phyloP scores from a whole-genome alignment of 768 basidiomycete genomes.

The Phylloporus sp. region DNA sequence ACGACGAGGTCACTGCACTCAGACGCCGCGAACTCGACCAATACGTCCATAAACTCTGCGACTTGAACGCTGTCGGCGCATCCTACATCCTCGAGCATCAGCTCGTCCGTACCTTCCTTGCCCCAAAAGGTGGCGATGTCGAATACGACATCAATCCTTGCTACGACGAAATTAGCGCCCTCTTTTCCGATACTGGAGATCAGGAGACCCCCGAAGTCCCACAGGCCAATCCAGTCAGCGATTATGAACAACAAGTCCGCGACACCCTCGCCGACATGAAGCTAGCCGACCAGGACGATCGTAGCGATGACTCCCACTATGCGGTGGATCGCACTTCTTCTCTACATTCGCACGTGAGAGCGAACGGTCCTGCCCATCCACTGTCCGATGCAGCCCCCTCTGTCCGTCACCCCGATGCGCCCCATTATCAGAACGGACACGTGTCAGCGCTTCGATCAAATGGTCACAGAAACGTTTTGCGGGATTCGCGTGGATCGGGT shows the following conservation, averaged over 20 bases:
- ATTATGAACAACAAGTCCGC: conserved; percentile 41
- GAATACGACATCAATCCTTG: conserved; percentile 62
- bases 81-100: conserved; percentile 78
- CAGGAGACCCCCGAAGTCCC: conserved; percentile 35
- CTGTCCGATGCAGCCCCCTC: conserved; percentile 49
- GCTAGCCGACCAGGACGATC: conserved; percentile 43
- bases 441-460: conserved; percentile 31
- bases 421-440: conserved; percentile 21
- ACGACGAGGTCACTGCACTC: conserved; percentile 75
- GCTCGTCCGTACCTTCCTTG: conserved; percentile 78
- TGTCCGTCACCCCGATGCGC: conserved; percentile 23
- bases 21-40: conserved; percentile 82
- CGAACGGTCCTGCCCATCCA: conserved; percentile 34
- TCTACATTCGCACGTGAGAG: conserved; percentile 38
- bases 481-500: conserved; percentile 30
- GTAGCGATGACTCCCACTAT: conserved; percentile 64
- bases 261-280: conserved; percentile 46
- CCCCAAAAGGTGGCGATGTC: conserved; percentile 81
- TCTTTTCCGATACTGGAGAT: conserved; percentile 37
- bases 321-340: conserved; percentile 42
- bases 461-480: conserved; percentile 15
- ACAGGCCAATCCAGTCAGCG: conserved; percentile 24
- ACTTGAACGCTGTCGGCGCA: conserved; percentile 58
- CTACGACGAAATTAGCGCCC: conserved; percentile 51
- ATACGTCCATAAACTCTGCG: conserved; percentile 78